These are phyloP conservation scores for Pestalotiopsis sp. DNA, from an alignment of 2,329 filamentous ascomycete species.

Conservation along the genomic window DNA sequence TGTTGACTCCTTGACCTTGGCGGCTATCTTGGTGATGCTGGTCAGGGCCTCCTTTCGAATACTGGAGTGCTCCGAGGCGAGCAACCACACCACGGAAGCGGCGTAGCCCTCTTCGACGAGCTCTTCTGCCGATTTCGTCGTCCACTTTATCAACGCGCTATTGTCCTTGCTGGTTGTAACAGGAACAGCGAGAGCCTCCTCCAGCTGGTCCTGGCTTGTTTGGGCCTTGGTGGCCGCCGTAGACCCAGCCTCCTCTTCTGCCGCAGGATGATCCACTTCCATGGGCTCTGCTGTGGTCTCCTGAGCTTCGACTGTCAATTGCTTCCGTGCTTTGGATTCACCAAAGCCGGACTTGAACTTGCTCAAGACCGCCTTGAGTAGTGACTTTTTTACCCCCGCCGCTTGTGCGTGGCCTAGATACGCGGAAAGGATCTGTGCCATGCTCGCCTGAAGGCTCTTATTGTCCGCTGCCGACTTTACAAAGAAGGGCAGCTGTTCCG, in stretches of 20 bases:
- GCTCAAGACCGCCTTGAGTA: slow-evolving; percentile 47
- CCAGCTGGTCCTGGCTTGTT: slow-evolving; percentile 46
- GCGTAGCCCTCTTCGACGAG: slow-evolving; percentile 78
- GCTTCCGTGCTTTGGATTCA: slow-evolving; percentile 38
- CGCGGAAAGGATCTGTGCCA: slow-evolving; percentile 60
- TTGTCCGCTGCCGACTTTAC: slow-evolving; percentile 49
- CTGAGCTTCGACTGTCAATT: slow-evolving; percentile 23
- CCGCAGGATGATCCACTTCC: neutral
- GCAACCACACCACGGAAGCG: slow-evolving; percentile 69
- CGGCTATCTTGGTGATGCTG: slow-evolving; percentile 67
- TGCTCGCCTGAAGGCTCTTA: slow-evolving; percentile 38
- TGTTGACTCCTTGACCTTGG: slow-evolving; percentile 65
- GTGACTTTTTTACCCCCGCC: slow-evolving; percentile 49
- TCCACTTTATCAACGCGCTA: slow-evolving; percentile 64
- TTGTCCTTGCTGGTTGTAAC: slow-evolving; percentile 53
- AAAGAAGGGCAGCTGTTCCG: slow-evolving; percentile 78
- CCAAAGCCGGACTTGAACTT: slow-evolving; percentile 37
- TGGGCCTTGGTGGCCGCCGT: slow-evolving; percentile 12
- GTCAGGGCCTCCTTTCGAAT: slow-evolving; percentile 78
- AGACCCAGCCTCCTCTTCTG: neutral
- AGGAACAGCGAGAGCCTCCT: slow-evolving; percentile 52
- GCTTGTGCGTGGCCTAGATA: slow-evolving; percentile 57
- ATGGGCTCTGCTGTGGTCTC: slow-evolving; percentile 5
- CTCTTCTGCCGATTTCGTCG: slow-evolving; percentile 75
- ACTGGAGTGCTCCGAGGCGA: slow-evolving; percentile 73